Evolutionary conservation across 2,329 filamentous ascomycete genomes (phyloP).

Genomic region (Xylogone sp.): DNA sequence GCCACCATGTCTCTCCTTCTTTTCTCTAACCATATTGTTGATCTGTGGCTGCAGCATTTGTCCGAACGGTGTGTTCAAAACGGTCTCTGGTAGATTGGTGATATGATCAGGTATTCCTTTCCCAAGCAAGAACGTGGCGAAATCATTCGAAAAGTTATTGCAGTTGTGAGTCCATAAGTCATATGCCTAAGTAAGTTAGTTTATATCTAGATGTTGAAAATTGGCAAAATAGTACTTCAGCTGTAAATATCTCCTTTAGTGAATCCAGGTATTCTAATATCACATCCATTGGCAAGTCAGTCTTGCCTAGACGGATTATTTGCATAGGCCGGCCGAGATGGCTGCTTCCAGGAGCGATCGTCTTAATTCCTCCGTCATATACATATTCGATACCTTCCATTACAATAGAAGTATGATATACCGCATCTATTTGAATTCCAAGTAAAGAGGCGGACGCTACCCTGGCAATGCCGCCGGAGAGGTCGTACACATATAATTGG

Average conservation of each 20-base stretch:
- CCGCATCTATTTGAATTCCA: conserved; percentile 76
- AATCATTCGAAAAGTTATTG: conserved; percentile 95
- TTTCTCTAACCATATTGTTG: conserved; percentile 55
- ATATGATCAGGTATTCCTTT: conserved; percentile 88
- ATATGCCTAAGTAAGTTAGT: conserved; percentile 58
- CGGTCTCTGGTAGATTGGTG: conserved; percentile 75
- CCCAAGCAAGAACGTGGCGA: conserved; percentile 84
- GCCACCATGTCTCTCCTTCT: conserved; percentile 49
- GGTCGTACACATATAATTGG: conserved; percentile 73
- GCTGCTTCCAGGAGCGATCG: conserved; percentile 74
- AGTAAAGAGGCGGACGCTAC: conserved; percentile 49
- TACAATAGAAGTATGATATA: conserved; percentile 93
- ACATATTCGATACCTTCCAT: conserved; percentile 83
- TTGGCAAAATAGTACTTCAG: conserved; percentile 49
- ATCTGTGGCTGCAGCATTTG: conserved; percentile 81
- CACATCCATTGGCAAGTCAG: conserved; percentile 73
- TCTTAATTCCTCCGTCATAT: conserved; percentile 84
- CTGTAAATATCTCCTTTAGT: conserved; percentile 75
- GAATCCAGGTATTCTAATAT: conserved; percentile 87
- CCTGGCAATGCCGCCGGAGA: conserved; percentile 56
- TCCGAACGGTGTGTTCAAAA: conserved; percentile 82
- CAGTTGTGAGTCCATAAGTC: conserved; percentile 91
- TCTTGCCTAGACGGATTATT: conserved; percentile 68
- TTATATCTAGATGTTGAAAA: neutral
- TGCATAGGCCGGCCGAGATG: conserved; percentile 86